Conservation (phyloP, 129 eudicot genomes). For the Saussurea involucrata region DNA sequence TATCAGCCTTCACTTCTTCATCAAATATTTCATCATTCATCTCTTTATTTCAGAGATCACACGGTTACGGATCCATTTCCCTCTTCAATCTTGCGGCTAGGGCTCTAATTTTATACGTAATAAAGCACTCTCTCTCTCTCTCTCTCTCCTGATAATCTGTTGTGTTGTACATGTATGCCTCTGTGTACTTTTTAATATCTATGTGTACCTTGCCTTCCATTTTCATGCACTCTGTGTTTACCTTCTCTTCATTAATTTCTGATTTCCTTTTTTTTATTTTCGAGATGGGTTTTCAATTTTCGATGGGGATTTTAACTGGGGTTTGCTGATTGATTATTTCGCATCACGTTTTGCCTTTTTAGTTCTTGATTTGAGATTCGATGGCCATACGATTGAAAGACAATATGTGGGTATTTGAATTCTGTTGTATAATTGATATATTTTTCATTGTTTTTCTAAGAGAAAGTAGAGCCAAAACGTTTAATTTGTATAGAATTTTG, state of each 20-base stretch:
- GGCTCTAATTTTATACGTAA: constrained; percentile 30
- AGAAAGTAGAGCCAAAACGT: background rate
- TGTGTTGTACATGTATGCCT: constrained; percentile 14
- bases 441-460: background rate
- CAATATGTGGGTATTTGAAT: constrained; percentile 11
- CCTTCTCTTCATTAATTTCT: background rate
- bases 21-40: background rate
- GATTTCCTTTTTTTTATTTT: background rate
- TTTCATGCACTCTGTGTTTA: constrained; percentile 41
- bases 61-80: constrained; percentile 38
- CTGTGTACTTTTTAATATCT: constrained; percentile 23
- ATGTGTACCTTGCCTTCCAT: constrained; percentile 34
- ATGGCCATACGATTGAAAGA: constrained; percentile 14
- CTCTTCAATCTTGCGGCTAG: constrained; percentile 38
- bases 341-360: constrained; percentile 14
- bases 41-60: constrained; percentile 32
- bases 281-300: constrained; percentile 23
- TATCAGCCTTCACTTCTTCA: constrained; percentile 5
- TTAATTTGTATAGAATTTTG: background rate
- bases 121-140: constrained; percentile 16
- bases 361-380: constrained; percentile 16
- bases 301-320: constrained; percentile 11
- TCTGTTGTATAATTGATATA: background rate
- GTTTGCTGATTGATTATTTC: background rate
- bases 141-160: constrained; percentile 14